Base-by-base conservation (phyloP, 108 stramenopile genomes). In the Aurantiochytrium sp. region DNA sequence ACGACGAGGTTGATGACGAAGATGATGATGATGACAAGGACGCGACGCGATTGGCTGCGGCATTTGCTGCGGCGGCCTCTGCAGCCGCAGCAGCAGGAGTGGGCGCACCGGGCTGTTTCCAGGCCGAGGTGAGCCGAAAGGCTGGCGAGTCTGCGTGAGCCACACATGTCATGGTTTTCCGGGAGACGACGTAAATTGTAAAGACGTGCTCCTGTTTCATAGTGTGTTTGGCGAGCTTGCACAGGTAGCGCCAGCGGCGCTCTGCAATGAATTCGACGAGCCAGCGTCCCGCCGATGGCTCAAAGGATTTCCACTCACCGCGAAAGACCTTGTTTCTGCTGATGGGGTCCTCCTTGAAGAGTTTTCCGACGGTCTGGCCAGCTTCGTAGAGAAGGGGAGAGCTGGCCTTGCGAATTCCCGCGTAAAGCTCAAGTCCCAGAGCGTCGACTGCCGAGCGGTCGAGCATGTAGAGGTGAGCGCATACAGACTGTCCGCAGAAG, bases 171-270 rank as follows among this genome's bases (percentile, higher is more conserved):
- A 53, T 83, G 6, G 76, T 6, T 3, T 83, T 83, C 14, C 12
- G 6, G 0, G 51, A 83, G 76, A 47, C n/a, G 1, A 83, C 25
- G 28, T 83, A 83, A 53, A 53, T 4, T 6, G 76, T 53, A 83
- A 83, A 83, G 76, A 83, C 76, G 76, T 83, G 76, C 23, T 83
- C 49, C 76, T 83, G 76, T 53, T 53, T 47, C 76, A 83, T 83
- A 2, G 76, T 83, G 51, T 83, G 76, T 45, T 83, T 83, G 76
- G 76, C 76, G 49, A 83, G 76, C 51, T 83, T 83, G 51, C 76
- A 83, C 23, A 53, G 45, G 76, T 83, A 83, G 12, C 76, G 76
- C 76, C 76, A 83, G n/a, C 76, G 45, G 51, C 76, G 76, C 49
- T 47, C 49, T 12, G 76, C 49, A 3, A 83, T 83, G 28, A 83